Base-by-base conservation (phyloP, 495 filamentous ascomycete species). In the Extremus antarcticus region DNA sequence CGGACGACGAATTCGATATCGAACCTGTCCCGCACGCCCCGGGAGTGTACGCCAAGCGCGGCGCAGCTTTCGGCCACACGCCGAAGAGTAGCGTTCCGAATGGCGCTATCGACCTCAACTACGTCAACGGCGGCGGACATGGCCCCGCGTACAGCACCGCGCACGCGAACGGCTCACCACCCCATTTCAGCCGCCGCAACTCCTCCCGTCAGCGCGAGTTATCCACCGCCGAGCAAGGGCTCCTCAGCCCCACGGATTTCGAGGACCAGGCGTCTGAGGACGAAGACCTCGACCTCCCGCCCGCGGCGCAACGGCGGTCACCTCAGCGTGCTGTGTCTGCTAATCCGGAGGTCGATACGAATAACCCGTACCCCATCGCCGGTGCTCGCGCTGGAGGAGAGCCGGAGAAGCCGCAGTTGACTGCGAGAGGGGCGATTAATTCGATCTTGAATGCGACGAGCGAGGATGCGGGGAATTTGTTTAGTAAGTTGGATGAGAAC, bases 1-100 rank as follows among this genome's bases (percentile, higher is more conserved):
- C 86, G 4, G 92, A 98, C 65, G 92, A 98, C 66, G 92, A 98
- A 65, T 98, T 98, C 61, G 92, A 98, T 65, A 98, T 95, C 53
- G 92, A 98, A 66, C 81, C 87, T 39, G 80, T 88, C 53, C 54
- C 32, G 2, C 49, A 39, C 22, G 73, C 77, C 25, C 82, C 82
- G 20, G 84, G 81, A 7, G 83, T 84, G 8, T 92, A 87, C 66
- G 68, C 79, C 78, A 56, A 79, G 80, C 55, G 83, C 76, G 76
- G 74, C 38, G 79, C 78, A 38, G 86, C 76, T 7, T 73, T 90
- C 40, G 90, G 88, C 25, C 86, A 87, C 59, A 83, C 72, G 17
- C 86, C 90, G n/a, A 81, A 80, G 54, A 72, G 75, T 56, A 69
- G 70, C 19, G 45, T 35, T 59, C 77, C 76, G 46, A 75, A 76